Evolutionary conservation across 257 asterid genomes (phyloP).

Genomic region (Ilex aquifolium): DNA sequence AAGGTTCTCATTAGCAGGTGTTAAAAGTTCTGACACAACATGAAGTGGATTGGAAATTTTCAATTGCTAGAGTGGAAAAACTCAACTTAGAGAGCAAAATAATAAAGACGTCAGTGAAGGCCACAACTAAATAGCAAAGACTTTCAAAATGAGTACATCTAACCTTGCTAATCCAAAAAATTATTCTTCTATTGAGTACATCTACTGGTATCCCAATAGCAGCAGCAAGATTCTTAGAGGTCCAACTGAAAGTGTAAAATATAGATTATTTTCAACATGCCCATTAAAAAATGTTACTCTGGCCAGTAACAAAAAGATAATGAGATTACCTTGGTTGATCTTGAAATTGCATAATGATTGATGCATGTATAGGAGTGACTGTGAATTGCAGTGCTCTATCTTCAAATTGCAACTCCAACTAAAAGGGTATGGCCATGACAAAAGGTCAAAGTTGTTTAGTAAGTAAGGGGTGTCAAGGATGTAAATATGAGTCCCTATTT

Average conservation of each 20-base stretch:
- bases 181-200: slow-evolving; percentile 67
- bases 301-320: not conserved
- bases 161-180: slow-evolving; percentile 95
- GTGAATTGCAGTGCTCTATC: slow-evolving; percentile 65
- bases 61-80: too few relatives aligned
- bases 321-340: slow-evolving; percentile 66
- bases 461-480: slow-evolving; percentile 4
- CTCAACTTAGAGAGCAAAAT: too few relatives aligned
- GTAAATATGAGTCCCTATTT: not conserved
- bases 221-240: slow-evolving; percentile 70
- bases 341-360: slow-evolving; percentile 86
- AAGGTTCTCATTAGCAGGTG: too few relatives aligned
- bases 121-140: too few relatives aligned
- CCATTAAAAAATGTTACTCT: not conserved
- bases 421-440: slow-evolving; percentile 19
- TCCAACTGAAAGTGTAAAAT: slow-evolving; percentile 59
- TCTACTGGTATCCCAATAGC: slow-evolving; percentile 80
- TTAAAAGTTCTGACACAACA: too few relatives aligned
- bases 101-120: too few relatives aligned
- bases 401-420: slow-evolving; percentile 96
- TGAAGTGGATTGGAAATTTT: too few relatives aligned
- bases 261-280: slow-evolving; percentile 4
- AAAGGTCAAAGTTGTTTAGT: slow-evolving; percentile 3
- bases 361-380: slow-evolving; percentile 89
- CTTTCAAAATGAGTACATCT: not conserved